Percentiles rank a stretch among this genome's conserved stretches.
These are phyloP conservation scores for Grigorovia jiainica DNA, from an alignment of 805 yeast species.

Conservation along the genomic window DNA sequence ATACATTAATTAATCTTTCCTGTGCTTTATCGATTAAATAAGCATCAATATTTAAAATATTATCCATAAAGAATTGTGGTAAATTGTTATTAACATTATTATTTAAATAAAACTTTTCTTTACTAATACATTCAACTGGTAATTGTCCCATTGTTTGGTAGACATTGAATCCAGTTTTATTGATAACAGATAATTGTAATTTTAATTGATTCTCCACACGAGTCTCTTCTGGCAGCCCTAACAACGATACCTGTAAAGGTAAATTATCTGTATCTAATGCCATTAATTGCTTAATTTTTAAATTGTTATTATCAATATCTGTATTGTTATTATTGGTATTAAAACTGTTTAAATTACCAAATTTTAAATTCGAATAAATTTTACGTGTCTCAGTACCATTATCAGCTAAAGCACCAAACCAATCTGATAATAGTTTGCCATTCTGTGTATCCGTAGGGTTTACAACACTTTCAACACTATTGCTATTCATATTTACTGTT, in stretches of 20 bases:
- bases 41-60: constrained; percentile 62
- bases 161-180: constrained; percentile 43
- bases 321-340: not conserved
- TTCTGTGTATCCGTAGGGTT: too few species aligned
- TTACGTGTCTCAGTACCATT: not conserved
- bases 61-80: constrained; percentile 47
- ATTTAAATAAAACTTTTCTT: constrained; percentile 67
- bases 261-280: constrained; percentile 17
- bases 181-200: constrained; percentile 45
- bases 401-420: not conserved
- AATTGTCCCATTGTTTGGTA: constrained; percentile 70
- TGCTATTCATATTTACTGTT: too few species aligned
- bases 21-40: constrained; percentile 56
- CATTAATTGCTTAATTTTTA: not conserved
- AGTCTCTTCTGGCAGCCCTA: constrained; percentile 66
- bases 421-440: not conserved
- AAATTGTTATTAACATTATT: constrained; percentile 43
- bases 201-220: constrained; percentile 96
- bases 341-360: too few species aligned
- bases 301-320: not conserved
- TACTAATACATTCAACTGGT: constrained; percentile 81
- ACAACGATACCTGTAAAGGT: constrained; percentile 39
- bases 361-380: not conserved
- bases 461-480: too few species aligned
- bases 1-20: constrained; percentile 57